Evolutionary conservation across 1,284 basidiomycete genomes (phyloP), one percentile per base, ranked within the genome.

Genomic region (Apiotrichum porosum): DNA sequence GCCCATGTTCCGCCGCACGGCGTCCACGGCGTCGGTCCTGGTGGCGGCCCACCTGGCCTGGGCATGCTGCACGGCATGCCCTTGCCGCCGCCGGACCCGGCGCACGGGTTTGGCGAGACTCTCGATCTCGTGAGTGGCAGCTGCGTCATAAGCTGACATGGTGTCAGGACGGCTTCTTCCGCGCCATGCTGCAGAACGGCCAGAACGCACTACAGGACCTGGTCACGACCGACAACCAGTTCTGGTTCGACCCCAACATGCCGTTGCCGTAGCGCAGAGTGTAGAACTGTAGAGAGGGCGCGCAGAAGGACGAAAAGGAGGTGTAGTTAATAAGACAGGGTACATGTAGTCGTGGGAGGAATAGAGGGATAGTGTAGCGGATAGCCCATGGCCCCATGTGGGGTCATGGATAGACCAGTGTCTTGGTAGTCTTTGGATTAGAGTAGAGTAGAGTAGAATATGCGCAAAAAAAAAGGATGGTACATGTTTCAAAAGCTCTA

Each of bases 141-240:
- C 9, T 21, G 13, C 3, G 17, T 18, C 6, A 19, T 15, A 24
- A 19, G 4, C 17, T 14, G 26, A 23, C 23, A 23, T 35, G 32
- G 42, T 30, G 0, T 8, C 36, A 48, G 47, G 47, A 49, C 38
- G 48, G 30, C 42, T 49, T 49, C 26, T 49, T 49, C 42, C 48
- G 37, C 33, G 39, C 37, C 24, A 28, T 49, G 13, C 37, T 49
- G 8, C 48, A 49, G 42, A 44, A 44, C 14, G 42, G 37, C 19
- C 23, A 33, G 24, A 23, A 30, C 10, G 31, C 18, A 6, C 8
- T 24, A 10, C 31, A 23, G 19, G 42, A 37, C 17, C 18, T 38
- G 5, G 36, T 17, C 14, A 22, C 41, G 5, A 9, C 39, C 13
- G 37, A 23, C 14, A 32, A 44, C 13, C 35, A 39, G 21, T 49